Evolutionary conservation across 179 eudicot genomes (phyloP), one percentile per base, ranked within the genome.

Genomic region (Beta corolliflora): DNA sequence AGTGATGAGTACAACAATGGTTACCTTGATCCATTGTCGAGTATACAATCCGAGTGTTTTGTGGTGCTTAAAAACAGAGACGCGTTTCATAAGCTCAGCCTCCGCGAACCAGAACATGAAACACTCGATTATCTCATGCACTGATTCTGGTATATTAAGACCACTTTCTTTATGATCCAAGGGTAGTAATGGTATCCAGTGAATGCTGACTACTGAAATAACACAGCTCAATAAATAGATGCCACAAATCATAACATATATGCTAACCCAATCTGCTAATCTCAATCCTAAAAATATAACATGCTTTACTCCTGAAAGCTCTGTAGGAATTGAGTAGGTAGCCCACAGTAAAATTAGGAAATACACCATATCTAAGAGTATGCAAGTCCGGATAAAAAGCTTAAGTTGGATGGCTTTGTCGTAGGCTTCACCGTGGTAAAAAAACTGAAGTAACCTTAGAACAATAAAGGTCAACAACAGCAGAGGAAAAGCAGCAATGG

Each of bases 71-170:
- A 7, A 11, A 61, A 8, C 3, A 8, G 52, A 31, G 29, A 44
- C 18, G 3, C 5, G 16, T 2, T 36, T 36, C 41, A 36, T 36
- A 36, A 36, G 41, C 4, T 36, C 41, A 36, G 41, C 4, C 41
- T 29, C 23, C 48, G 36, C 18, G 18, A 29, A 76, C 55, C 31
- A 41, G 44, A 76, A n/a, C 44, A 29, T 13, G 7, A 10, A 4
- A 76, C 79, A 58, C 41, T 60, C 65, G 23, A 45, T 2, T 36
- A 76, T 76, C 68, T 76, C 79, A 58, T 15, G 12, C 29, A 44
- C 79, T 36, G 68, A 68, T 60, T 60, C 50, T 2, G 72, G 8
- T 14, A 68, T 21, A 68, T 68, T 68, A 36, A 68, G 13, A 2
- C 72, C 48, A 41, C 72, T 68, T 41, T 16, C 72, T 15, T 0